Conservation (phyloP, 345 rosid species). For the Populus nigra region DNA sequence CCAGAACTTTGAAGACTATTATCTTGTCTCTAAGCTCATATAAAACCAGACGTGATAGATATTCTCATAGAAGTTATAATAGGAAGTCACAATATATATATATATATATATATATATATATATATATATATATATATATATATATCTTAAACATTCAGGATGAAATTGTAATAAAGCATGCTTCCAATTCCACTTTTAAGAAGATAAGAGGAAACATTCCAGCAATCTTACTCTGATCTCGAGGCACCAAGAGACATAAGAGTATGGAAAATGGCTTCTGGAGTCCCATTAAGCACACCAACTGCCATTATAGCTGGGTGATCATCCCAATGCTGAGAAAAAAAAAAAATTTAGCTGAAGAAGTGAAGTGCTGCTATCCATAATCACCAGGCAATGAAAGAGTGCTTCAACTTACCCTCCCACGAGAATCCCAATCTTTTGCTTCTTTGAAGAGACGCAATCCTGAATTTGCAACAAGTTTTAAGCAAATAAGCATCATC, state of each 20-base stretch:
- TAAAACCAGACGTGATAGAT: not conserved
- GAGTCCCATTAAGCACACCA: constrained; percentile 72
- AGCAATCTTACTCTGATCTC: constrained; percentile 75
- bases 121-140: too few relatives aligned
- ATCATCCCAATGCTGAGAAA: constrained; percentile 76
- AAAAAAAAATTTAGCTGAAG: not conserved
- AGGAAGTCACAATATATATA: not conserved
- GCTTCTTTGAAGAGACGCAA: constrained; percentile 91
- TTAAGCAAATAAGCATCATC: constrained; percentile 7
- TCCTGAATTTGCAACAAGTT: constrained; percentile 43
- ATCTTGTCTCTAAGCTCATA: not conserved
- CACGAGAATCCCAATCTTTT: constrained; percentile 62
- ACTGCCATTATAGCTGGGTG: constrained; percentile 97
- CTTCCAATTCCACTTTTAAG: not conserved
- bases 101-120: too few relatives aligned
- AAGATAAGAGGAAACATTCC: constrained; percentile 1
- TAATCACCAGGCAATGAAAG: not conserved
- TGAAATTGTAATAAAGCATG: not conserved
- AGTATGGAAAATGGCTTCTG: constrained; percentile 73
- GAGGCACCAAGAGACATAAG: constrained; percentile 83
- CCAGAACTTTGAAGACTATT: not conserved
- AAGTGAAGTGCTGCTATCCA: not conserved
- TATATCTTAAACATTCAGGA: not conserved
- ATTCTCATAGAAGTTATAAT: not conserved
- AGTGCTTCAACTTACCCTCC: constrained; percentile 43